Conservation (phyloP, 2,329 filamentous ascomycete genomes). For the Talaromyces sp. region DNA sequence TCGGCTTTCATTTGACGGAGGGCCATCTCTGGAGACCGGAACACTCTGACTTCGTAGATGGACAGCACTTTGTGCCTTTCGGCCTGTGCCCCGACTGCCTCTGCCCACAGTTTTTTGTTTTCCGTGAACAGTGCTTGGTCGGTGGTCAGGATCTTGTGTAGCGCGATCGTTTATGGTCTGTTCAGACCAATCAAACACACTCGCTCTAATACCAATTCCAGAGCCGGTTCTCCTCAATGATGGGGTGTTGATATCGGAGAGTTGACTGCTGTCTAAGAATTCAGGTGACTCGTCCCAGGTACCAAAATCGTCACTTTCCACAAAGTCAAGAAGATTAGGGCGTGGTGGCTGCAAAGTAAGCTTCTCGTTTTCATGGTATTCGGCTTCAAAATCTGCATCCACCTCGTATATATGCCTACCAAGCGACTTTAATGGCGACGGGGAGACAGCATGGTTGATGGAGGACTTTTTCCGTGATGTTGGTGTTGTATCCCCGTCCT, state of each 20-base stretch:
- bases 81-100: constrained; percentile 53
- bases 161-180: constrained; percentile 51
- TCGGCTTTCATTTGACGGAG: constrained; percentile 45
- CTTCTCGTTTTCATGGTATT: not conserved
- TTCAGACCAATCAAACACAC: constrained; percentile 63
- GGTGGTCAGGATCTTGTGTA: constrained; percentile 47
- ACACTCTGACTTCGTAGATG: constrained; percentile 64
- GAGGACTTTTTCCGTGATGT: constrained; percentile 3
- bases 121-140: constrained; percentile 59
- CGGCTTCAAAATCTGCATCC: not conserved
- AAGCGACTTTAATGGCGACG: constrained; percentile 3
- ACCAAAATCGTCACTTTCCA: not conserved
- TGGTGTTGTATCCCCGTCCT: constrained; percentile 8
- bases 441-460: not conserved
- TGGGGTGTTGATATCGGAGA: constrained; percentile 17
- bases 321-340: not conserved
- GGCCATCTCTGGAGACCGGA: constrained; percentile 50
- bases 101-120: constrained; percentile 54
- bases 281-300: constrained; percentile 7
- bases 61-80: constrained; percentile 54
- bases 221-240: constrained; percentile 9
- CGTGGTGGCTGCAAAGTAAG: not conserved
- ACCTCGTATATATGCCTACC: not conserved
- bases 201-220: constrained; percentile 43
- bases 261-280: not conserved